Evolutionary conservation across 495 filamentous ascomycete species (phyloP).

Genomic region (Trichoderma orchidacearum): DNA sequence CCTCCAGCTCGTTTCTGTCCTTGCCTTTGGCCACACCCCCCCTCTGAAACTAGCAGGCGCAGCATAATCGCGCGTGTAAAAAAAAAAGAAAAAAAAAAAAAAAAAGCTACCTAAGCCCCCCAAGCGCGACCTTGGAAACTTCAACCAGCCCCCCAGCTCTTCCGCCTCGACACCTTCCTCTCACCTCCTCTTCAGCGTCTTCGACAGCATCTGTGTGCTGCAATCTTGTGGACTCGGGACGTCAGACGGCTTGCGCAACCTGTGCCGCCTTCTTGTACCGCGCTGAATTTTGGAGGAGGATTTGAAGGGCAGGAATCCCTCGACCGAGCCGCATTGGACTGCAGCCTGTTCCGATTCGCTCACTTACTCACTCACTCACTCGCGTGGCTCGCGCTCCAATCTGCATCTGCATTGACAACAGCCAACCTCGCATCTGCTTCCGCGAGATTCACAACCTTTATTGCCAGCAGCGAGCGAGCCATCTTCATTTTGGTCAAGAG

Average conservation of each 20-base stretch:
- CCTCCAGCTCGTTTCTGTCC: background rate
- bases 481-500: background rate
- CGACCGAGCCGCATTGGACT: background rate
- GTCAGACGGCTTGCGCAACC: background rate
- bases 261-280: background rate
- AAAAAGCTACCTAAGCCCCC: conserved; percentile 3
- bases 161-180: conserved; percentile 4
- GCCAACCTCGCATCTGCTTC: background rate
- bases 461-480: background rate
- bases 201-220: background rate
- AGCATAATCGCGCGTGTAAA: conserved; percentile 36
- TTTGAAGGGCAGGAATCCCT: background rate
- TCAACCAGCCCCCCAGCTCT: background rate
- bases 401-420: background rate
- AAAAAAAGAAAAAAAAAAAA: background rate
- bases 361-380: background rate
- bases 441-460: too few relatives aligned
- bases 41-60: conserved; percentile 17
- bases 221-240: background rate
- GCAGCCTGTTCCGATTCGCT: background rate
- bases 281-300: background rate
- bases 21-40: background rate
- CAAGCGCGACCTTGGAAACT: conserved; percentile 15
- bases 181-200: conserved; percentile 7
- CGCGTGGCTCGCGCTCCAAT: background rate